A percentile compares a stretch with the other conserved stretches of the same genome.
These are phyloP conservation scores for Coelastrella sp. DNA, from an alignment of 139 green algal species.

Conservation along the genomic window DNA sequence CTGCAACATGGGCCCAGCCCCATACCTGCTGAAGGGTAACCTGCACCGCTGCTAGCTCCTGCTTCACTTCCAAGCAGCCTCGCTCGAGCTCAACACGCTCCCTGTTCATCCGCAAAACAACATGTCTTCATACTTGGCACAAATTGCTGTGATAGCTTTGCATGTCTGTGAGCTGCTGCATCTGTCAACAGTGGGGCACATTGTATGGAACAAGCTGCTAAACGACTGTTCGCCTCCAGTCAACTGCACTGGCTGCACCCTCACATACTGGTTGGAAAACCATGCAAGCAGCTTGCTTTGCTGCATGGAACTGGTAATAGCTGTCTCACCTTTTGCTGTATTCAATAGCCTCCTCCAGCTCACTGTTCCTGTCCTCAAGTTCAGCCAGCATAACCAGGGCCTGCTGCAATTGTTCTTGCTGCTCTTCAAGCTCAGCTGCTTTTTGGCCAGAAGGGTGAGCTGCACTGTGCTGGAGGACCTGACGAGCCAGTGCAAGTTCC, in stretches of 20 bases:
- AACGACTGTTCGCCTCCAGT: too few species aligned
- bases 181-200: too few species aligned
- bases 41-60: constrained; percentile 46
- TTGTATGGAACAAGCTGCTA: too few species aligned
- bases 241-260: too few species aligned
- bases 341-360: constrained; percentile 14
- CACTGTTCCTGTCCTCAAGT: constrained; percentile 15
- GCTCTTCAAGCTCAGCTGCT: constrained; percentile 16
- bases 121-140: too few species aligned
- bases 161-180: too few species aligned
- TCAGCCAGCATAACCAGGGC: constrained; percentile 15
- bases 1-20: neutral
- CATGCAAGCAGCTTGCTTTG: too few species aligned
- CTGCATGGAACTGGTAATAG: too few species aligned
- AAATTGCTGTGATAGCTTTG: too few species aligned
- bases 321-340: constrained; percentile 24
- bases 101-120: constrained; percentile 43
- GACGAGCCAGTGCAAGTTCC: constrained; percentile 43
- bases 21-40: constrained; percentile 45
- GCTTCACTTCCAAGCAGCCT: neutral
- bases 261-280: too few species aligned
- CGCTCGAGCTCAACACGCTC: constrained; percentile 49
- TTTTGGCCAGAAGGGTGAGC: neutral
- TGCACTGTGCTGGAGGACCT: constrained; percentile 30
- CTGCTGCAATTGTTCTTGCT: constrained; percentile 29